A percentile compares a stretch with the other conserved stretches of the same genome.
These are phyloP conservation scores for Solanum hybrid DNA, from an alignment of 305 asterid species.

Conservation along the genomic window DNA sequence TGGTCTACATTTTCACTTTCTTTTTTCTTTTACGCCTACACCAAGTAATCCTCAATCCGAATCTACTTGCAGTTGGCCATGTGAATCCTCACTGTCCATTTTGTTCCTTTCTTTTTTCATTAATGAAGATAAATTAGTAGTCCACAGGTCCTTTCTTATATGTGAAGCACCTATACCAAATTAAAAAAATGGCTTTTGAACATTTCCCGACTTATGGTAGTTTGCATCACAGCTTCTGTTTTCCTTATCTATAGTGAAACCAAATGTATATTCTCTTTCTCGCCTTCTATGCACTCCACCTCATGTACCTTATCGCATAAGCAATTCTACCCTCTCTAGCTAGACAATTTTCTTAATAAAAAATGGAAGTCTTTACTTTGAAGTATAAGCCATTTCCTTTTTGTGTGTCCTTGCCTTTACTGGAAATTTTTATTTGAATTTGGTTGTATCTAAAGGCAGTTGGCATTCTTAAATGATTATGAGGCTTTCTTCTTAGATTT, in stretches of 20 bases:
- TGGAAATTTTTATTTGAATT: background rate
- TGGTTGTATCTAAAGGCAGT: background rate
- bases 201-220: background rate
- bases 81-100: background rate
- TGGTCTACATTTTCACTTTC: background rate
- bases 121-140: background rate
- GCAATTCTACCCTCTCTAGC: background rate
- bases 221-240: background rate
- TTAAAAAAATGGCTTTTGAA: background rate
- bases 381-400: background rate
- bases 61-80: background rate
- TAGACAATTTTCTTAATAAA: background rate
- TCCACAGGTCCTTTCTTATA: background rate
- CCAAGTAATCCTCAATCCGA: background rate
- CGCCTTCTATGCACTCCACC: background rate
- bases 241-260: background rate
- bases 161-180: background rate
- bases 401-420: background rate
- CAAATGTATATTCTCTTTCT: background rate
- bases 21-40: background rate
- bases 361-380: background rate
- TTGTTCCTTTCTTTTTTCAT: background rate
- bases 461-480: background rate
- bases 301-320: background rate
- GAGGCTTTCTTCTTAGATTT: background rate